Percentiles rank a stretch among this genome's conserved stretches.
Conservation (phyloP, 2,329 filamentous ascomycete species). For the Cordyceps cateniannulata region DNA sequence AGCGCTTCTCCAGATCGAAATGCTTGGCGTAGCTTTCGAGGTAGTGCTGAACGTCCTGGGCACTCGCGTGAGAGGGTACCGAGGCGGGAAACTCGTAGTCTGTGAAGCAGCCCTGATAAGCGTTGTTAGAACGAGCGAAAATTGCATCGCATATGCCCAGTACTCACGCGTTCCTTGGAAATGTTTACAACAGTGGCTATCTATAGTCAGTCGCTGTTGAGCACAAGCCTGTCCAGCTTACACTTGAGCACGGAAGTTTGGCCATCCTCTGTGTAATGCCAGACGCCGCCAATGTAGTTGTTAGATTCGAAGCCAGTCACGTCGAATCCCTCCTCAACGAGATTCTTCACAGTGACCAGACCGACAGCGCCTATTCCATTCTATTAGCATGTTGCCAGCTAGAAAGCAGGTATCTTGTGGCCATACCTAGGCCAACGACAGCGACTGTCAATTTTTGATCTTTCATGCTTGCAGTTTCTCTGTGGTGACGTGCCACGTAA, state of each 20-base stretch:
- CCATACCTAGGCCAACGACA: not conserved
- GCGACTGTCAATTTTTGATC: not conserved
- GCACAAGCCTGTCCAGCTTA: constrained; percentile 15
- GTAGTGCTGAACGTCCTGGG: constrained; percentile 24
- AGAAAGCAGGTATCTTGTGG: not conserved
- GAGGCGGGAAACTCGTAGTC: constrained; percentile 28
- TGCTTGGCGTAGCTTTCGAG: constrained; percentile 27
- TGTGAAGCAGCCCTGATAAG: constrained; percentile 22
- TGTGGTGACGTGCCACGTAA: not conserved
- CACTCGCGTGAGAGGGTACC: constrained; percentile 19
- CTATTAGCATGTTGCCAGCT: not conserved
- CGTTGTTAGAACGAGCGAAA: constrained; percentile 15
- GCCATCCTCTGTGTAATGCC: constrained; percentile 34
- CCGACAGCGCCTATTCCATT: not conserved
- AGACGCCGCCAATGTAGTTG: constrained; percentile 35
- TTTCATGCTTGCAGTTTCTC: not conserved
- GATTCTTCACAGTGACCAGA: constrained; percentile 17
- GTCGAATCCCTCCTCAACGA: constrained; percentile 38
- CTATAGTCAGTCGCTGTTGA: not conserved
- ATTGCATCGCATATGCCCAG: constrained; percentile 10
- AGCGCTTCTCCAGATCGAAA: constrained; percentile 22
- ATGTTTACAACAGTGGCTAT: constrained; percentile 26
- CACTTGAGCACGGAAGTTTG: constrained; percentile 31
- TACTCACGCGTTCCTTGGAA: constrained; percentile 24
- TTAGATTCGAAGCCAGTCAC: constrained; percentile 37